These are phyloP conservation scores for Pseudogymnoascus pannorum DNA, from an alignment of 2,329 filamentous ascomycete species.

Conservation along the genomic window DNA sequence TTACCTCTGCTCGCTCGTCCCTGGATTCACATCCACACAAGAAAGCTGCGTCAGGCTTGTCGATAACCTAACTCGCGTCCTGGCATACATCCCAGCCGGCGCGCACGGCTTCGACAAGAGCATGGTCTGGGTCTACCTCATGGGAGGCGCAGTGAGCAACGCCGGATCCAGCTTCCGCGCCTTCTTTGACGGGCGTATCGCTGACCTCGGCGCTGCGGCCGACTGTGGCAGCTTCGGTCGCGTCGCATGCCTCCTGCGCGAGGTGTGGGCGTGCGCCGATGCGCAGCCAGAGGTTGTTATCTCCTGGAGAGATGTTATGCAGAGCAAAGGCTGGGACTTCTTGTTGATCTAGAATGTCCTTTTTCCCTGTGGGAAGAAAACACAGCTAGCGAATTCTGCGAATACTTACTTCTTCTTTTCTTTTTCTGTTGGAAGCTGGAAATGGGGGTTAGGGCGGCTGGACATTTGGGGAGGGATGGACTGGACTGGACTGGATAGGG, in stretches of 20 bases:
- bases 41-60: constrained; percentile 69
- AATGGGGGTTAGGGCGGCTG: neutral
- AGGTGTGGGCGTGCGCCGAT: constrained; percentile 75
- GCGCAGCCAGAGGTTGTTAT: constrained; percentile 42
- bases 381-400: neutral
- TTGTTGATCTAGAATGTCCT: constrained; percentile 62
- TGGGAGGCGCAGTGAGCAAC: constrained; percentile 72
- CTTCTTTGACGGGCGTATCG: constrained; percentile 69
- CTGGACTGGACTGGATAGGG: neutral
- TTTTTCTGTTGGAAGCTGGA: neutral
- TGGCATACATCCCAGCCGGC: constrained; percentile 77
- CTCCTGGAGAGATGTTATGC: constrained; percentile 94
- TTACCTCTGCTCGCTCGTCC: constrained; percentile 93
- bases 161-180: constrained; percentile 66
- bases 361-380: constrained; percentile 9
- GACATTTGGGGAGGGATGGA: neutral
- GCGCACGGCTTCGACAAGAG: constrained; percentile 80
- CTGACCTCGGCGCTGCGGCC: constrained; percentile 67
- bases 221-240: constrained; percentile 80
- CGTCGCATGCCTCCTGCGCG: constrained; percentile 67
- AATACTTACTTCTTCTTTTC: neutral
- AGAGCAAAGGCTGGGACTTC: constrained; percentile 84
- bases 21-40: constrained; percentile 73
- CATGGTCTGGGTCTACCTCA: constrained; percentile 86
- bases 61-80: constrained; percentile 65